Percentiles rank a stretch among this genome's conserved stretches.
Conservation (phyloP, 169 alveolate genomes). For the Perkinsus olseni region DNA sequence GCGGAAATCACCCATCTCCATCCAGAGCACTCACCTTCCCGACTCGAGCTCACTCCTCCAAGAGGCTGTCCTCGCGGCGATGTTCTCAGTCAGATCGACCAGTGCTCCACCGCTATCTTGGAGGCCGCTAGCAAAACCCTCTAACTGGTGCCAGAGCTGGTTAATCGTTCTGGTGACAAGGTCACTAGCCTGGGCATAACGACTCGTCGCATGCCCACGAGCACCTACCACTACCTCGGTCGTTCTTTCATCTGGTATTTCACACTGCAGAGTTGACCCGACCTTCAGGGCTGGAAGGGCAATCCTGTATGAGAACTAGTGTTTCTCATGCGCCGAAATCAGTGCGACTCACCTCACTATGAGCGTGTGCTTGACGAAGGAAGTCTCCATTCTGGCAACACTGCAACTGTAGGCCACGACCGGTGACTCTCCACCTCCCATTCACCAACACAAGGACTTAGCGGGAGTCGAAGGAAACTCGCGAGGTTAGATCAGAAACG, state of each 20-base stretch:
- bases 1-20: too few species aligned
- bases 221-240: background rate
- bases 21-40: background rate
- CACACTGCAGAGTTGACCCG: background rate
- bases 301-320: background rate
- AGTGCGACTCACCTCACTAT: background rate
- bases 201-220: background rate
- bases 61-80: background rate
- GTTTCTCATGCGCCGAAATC: background rate
- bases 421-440: too few species aligned
- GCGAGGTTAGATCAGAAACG: too few species aligned
- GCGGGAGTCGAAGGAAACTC: too few species aligned
- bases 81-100: background rate
- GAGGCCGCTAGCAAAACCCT: background rate
- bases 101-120: background rate
- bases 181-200: background rate
- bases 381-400: background rate
- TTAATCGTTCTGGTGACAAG: background rate
- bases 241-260: background rate
- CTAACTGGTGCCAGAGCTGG: background rate
- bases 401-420: background rate
- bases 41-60: background rate
- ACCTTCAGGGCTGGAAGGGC: background rate
- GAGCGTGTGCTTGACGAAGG: background rate
- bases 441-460: too few species aligned